Percentiles rank a stretch among this genome's conserved stretches.
phyloP scores from a whole-genome alignment of 2,329 filamentous ascomycete genomes.

The Clarireedia sp. region DNA sequence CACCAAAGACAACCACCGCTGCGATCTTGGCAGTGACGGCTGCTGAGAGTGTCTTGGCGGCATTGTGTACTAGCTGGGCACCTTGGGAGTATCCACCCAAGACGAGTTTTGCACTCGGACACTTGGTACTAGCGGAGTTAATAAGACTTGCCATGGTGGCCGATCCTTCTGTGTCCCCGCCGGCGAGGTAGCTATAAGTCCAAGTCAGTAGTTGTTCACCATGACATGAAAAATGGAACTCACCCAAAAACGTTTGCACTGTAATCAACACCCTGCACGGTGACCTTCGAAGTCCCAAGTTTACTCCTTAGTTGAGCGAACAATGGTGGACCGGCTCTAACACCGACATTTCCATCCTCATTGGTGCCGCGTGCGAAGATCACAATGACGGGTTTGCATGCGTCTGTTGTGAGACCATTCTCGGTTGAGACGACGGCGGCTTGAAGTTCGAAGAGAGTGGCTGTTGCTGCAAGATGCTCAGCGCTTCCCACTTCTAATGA shows the following conservation, averaged over 20 bases:
- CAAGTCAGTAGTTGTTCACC: not conserved
- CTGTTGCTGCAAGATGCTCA: slow-evolving; percentile 28
- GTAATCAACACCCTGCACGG: slow-evolving; percentile 28
- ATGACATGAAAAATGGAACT: slow-evolving; percentile 1
- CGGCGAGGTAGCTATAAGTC: not conserved
- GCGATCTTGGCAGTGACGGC: slow-evolving; percentile 28
- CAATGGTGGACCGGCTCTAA: slow-evolving; percentile 28
- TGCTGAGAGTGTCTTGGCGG: slow-evolving; percentile 28
- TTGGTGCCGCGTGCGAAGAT: slow-evolving; percentile 42
- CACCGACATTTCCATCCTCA: slow-evolving; percentile 39
- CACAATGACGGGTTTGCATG: slow-evolving; percentile 19
- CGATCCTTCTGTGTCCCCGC: not conserved
- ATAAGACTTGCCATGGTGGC: slow-evolving; percentile 26
- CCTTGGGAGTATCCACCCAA: slow-evolving; percentile 37
- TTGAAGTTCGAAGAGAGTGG: slow-evolving; percentile 16
- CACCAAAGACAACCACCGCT: slow-evolving; percentile 37
- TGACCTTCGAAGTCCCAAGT: slow-evolving; percentile 17
- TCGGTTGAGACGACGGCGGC: not conserved
- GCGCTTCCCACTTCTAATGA: slow-evolving; percentile 12
- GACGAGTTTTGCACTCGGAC: slow-evolving; percentile 33
- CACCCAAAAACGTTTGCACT: slow-evolving; percentile 26
- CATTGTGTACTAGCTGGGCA: slow-evolving; percentile 36
- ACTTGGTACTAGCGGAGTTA: slow-evolving; percentile 26
- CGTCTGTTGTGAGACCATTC: not conserved
- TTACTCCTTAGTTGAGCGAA: slow-evolving; percentile 22